phyloP scores from a whole-genome alignment of 768 basidiomycete genomes.

The Leccinum broughii region DNA sequence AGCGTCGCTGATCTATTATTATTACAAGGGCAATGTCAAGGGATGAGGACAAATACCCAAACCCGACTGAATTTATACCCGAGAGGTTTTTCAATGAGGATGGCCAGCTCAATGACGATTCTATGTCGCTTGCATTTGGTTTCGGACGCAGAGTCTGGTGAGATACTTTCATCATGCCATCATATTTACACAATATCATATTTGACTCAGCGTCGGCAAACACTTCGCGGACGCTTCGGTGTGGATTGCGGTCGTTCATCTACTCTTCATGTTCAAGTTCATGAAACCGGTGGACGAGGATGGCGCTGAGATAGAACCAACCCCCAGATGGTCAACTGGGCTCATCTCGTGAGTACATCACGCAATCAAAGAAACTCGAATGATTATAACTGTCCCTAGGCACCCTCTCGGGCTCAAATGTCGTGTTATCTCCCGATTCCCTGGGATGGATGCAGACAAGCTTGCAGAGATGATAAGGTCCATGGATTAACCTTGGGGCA shows the following conservation, averaged over 20 bases:
- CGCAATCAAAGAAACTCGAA: neutral
- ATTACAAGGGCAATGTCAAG: slow-evolving; percentile 30
- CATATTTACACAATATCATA: slow-evolving; percentile 1
- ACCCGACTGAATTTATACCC: slow-evolving; percentile 29
- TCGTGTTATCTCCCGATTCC: slow-evolving; percentile 25
- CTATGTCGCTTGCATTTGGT: slow-evolving; percentile 26
- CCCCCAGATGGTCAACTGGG: slow-evolving; percentile 30
- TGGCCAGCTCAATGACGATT: slow-evolving; percentile 28
- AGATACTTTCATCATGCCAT: neutral
- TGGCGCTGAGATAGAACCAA: slow-evolving; percentile 27
- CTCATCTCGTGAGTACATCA: slow-evolving; percentile 27
- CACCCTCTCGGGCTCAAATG: slow-evolving; percentile 33
- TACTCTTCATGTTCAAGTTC: slow-evolving; percentile 32
- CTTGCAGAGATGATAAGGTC: slow-evolving; percentile 16
- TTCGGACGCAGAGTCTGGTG: slow-evolving; percentile 33
- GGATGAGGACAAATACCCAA: slow-evolving; percentile 27
- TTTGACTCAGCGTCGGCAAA: slow-evolving; percentile 25
- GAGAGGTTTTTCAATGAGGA: slow-evolving; percentile 29
- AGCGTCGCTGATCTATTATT: slow-evolving; percentile 8
- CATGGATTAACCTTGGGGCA: slow-evolving; percentile 10
- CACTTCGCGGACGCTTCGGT: slow-evolving; percentile 34
- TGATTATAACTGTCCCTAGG: slow-evolving; percentile 14
- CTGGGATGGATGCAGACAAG: slow-evolving; percentile 16
- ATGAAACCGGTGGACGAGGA: slow-evolving; percentile 29
- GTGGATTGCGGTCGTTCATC: slow-evolving; percentile 34